Percentiles rank a stretch among this genome's conserved stretches.
Conservation (phyloP, 495 filamentous ascomycete genomes). For the Daldinia loculata region DNA sequence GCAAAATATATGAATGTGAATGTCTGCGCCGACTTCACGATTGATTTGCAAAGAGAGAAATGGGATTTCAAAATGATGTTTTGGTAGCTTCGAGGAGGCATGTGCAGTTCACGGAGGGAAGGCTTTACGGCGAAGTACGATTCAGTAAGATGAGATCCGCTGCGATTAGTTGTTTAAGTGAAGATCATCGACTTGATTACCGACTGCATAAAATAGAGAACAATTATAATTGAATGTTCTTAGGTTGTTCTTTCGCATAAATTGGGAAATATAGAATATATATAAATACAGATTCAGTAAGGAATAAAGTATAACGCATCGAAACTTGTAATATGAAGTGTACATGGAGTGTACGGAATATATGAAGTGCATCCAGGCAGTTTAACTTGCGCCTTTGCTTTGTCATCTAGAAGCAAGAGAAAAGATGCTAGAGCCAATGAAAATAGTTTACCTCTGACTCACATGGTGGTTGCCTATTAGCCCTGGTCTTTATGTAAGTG, state of each 20-base stretch:
- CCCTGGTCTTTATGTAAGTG: neutral
- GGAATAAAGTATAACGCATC: neutral
- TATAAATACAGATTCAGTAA: neutral
- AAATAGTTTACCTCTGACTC: neutral
- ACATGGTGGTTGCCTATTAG: neutral
- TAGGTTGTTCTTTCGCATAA: neutral
- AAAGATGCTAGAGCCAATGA: neutral
- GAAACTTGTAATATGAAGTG: neutral
- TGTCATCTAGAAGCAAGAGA: neutral
- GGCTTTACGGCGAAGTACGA: no score
- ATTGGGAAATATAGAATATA: neutral
- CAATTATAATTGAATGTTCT: neutral
- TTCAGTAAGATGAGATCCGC: conserved; percentile 5
- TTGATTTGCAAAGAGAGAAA: neutral
- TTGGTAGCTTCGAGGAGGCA: conserved; percentile 9
- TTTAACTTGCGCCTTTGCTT: neutral
- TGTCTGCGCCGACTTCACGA: neutral
- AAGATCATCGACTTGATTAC: conserved; percentile 22
- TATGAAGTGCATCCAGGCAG: neutral
- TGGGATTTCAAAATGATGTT: neutral
- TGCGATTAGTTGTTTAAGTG: conserved; percentile 16
- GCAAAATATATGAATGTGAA: neutral
- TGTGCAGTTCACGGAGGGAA: conserved; percentile 4
- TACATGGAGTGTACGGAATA: no score
- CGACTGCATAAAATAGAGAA: neutral